Evolutionary conservation across 176 grass and related monocot genomes (phyloP).

Genomic region (Aegilops sharonensis): DNA sequence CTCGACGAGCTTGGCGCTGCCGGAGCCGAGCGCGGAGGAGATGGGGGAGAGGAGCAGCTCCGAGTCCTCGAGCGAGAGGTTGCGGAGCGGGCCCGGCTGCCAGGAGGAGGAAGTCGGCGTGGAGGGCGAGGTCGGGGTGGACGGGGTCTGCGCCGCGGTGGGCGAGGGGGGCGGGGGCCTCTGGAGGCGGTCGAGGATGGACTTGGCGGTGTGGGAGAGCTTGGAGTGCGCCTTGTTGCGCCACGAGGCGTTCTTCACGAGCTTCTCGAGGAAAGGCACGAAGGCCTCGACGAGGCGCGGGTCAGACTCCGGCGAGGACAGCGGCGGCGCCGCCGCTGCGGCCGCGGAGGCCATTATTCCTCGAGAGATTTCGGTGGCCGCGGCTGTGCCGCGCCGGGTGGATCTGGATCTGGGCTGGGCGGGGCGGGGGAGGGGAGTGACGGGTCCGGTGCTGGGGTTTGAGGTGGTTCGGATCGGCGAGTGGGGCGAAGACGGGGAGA

Average conservation of each 20-base stretch:
- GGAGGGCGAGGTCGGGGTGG: slow-evolving; percentile 57
- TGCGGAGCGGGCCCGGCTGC: slow-evolving; percentile 69
- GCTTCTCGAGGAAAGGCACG: slow-evolving; percentile 89
- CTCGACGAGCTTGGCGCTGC: slow-evolving; percentile 72
- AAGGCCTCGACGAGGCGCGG: slow-evolving; percentile 68
- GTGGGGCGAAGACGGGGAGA: background rate
- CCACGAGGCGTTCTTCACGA: slow-evolving; percentile 93
- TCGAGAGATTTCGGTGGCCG: slow-evolving; percentile 31
- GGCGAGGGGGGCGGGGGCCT: slow-evolving; percentile 30
- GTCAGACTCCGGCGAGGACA: slow-evolving; percentile 52
- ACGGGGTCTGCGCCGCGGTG: slow-evolving; percentile 18
- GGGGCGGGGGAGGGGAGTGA: background rate
- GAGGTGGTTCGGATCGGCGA: slow-evolving; percentile 56
- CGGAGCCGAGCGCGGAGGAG: slow-evolving; percentile 57
- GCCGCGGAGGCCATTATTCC: slow-evolving; percentile 48
- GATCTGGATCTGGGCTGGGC: slow-evolving; percentile 78
- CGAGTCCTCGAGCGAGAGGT: slow-evolving; percentile 81
- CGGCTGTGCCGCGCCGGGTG: slow-evolving; percentile 45
- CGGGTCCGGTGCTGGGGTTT: slow-evolving; percentile 10
- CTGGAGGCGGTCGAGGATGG: slow-evolving; percentile 81
- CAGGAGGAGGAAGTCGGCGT: slow-evolving; percentile 76
- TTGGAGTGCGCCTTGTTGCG: slow-evolving; percentile 97
- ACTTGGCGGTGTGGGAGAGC: slow-evolving; percentile 95
- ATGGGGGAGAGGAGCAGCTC: slow-evolving; percentile 74
- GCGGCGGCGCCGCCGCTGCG: slow-evolving; percentile 24